Percentiles rank a stretch among this genome's conserved stretches.
Evolutionary conservation across 164 flowering plant species (phyloP).

Genomic region (Tetracentron sinense): DNA sequence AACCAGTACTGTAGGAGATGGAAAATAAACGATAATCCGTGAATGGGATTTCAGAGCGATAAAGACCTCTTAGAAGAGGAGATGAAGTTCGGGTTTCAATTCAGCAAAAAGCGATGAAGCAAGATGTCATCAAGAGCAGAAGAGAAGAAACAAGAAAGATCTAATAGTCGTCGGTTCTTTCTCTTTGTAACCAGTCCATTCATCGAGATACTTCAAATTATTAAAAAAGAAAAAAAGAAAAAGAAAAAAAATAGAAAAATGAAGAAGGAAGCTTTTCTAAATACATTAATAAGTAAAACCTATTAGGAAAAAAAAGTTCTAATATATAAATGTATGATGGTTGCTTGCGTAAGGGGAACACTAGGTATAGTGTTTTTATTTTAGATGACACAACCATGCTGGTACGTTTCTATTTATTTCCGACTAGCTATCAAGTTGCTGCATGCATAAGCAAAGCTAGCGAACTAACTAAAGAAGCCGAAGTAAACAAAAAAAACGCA

Average conservation of each 20-base stretch:
- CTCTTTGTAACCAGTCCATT: constrained; percentile 10
- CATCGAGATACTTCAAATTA: neutral
- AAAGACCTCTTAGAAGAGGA: neutral
- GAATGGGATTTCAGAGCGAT: neutral
- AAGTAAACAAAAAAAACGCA: no score
- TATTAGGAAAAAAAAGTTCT: neutral
- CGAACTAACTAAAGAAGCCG: no score
- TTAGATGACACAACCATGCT: neutral
- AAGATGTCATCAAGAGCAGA: neutral
- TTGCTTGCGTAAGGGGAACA: constrained; percentile 11
- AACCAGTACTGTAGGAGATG: neutral
- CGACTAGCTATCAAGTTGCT: no score
- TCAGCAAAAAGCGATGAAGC: neutral
- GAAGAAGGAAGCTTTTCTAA: constrained; percentile 34
- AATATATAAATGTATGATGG: neutral
- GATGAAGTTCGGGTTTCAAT: neutral
- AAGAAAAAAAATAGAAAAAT: constrained; percentile 10
- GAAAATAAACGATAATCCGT: neutral
- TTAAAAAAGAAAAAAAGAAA: neutral
- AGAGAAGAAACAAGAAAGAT: constrained; percentile 12
- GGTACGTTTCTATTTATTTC: no score
- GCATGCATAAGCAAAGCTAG: no score
- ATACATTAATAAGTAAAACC: constrained; percentile 5
- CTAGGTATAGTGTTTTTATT: neutral
- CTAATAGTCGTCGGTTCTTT: constrained; percentile 9